Conservation (phyloP, 2,329 filamentous ascomycete genomes). For the Didymella pomorum region DNA sequence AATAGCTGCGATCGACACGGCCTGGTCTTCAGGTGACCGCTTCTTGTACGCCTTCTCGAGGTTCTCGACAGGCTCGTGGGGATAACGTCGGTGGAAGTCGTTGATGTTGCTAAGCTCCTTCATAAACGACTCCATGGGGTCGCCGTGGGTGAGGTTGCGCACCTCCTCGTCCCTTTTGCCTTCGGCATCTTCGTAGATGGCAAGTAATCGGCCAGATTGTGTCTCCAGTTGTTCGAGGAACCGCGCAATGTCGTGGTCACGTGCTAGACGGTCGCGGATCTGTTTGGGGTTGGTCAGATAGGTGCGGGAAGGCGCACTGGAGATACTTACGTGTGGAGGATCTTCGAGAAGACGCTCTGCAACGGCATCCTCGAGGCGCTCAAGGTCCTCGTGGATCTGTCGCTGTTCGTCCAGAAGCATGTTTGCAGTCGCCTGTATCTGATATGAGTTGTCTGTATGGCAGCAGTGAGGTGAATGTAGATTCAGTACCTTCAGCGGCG, state of each 20-base stretch:
- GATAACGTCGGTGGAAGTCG: constrained; percentile 87
- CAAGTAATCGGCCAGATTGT: constrained; percentile 80
- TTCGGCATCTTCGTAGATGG: constrained; percentile 83
- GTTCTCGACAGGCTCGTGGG: constrained; percentile 94
- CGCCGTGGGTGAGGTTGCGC: constrained; percentile 81
- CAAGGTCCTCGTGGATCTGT: constrained; percentile 93
- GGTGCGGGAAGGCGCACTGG: background rate
- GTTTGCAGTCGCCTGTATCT: constrained; percentile 34
- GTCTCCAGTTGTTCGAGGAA: constrained; percentile 87
- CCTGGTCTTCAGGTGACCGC: constrained; percentile 68
- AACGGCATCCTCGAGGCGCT: constrained; percentile 93
- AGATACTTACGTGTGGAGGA: constrained; percentile 76
- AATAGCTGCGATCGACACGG: constrained; percentile 71
- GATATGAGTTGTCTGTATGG: constrained; percentile 28
- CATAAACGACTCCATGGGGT: constrained; percentile 91
- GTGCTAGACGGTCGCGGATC: constrained; percentile 87
- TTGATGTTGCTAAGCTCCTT: constrained; percentile 82
- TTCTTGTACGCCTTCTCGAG: constrained; percentile 90
- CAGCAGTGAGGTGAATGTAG: constrained; percentile 19
- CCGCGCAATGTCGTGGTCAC: constrained; percentile 89
- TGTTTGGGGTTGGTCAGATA: constrained; percentile 49
- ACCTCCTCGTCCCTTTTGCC: constrained; percentile 79
- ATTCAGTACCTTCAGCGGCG: constrained; percentile 37
- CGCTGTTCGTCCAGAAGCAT: constrained; percentile 94
- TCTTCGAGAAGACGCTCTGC: constrained; percentile 89